These are phyloP conservation scores for Aegle marmelos DNA, from an alignment of 345 rosid genomes.

Conservation along the genomic window DNA sequence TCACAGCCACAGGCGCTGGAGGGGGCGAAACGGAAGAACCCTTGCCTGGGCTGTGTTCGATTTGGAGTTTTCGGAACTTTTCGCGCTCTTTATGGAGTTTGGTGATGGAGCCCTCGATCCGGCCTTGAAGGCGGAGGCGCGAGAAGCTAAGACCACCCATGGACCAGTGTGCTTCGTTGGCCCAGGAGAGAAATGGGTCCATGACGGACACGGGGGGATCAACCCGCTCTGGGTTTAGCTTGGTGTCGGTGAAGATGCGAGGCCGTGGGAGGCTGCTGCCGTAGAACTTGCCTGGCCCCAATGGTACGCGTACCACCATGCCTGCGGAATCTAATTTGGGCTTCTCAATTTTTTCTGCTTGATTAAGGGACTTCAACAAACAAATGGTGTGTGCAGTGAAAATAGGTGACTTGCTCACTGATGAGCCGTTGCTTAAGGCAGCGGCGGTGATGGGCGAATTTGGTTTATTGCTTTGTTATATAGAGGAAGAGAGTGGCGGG, in stretches of 20 bases:
- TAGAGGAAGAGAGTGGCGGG: constrained; percentile 32
- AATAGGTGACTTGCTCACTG: background rate
- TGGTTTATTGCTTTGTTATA: background rate
- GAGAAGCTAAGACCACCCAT: constrained; percentile 90
- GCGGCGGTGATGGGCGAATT: background rate
- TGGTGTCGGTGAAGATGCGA: constrained; percentile 56
- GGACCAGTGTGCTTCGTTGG: constrained; percentile 94
- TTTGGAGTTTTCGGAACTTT: constrained; percentile 14
- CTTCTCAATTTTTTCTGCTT: background rate
- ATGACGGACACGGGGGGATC: constrained; percentile 70
- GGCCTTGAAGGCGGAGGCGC: constrained; percentile 88
- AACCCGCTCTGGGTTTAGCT: constrained; percentile 46
- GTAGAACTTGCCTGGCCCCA: constrained; percentile 70
- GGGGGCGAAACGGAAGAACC: constrained; percentile 52
- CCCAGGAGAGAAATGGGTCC: constrained; percentile 89
- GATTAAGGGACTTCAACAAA: constrained; percentile 6
- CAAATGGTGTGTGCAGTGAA: background rate
- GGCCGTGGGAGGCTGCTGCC: constrained; percentile 94
- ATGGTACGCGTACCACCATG: constrained; percentile 53
- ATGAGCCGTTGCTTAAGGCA: background rate
- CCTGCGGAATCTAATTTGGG: background rate
- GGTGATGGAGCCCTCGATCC: constrained; percentile 69
- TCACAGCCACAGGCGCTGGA: constrained; percentile 52
- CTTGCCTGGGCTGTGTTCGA: constrained; percentile 11
- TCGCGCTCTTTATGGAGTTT: constrained; percentile 58